These are phyloP conservation scores for Spergularia azorica DNA, from an alignment of 179 eudicot species.

Conservation along the genomic window DNA sequence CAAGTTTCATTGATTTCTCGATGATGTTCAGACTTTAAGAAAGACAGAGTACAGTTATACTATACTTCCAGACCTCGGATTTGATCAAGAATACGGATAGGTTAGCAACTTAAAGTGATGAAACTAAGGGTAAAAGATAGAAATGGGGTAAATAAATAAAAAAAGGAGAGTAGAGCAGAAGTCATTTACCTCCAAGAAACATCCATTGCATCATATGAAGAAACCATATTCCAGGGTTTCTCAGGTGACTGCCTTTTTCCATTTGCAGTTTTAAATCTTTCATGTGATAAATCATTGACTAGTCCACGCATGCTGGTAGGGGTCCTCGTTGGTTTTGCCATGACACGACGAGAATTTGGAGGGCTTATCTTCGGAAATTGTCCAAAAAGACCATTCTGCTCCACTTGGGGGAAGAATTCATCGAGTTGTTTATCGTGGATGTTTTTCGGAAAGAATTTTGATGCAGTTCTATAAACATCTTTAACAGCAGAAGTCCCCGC, in stretches of 20 bases:
- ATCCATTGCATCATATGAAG: conserved; percentile 60
- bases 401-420: conserved; percentile 36
- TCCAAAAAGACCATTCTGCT: conserved; percentile 39
- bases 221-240: conserved; percentile 27
- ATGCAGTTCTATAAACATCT: conserved; percentile 49
- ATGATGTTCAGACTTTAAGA: too few relatives aligned
- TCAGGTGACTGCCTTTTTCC: conserved; percentile 43
- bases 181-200: conserved; percentile 64
- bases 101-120: too few relatives aligned
- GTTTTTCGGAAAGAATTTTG: conserved; percentile 42
- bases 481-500: conserved; percentile 35
- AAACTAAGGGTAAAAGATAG: too few relatives aligned
- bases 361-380: conserved; percentile 39
- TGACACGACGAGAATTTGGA: conserved; percentile 45
- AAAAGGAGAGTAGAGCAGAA: too few relatives aligned
- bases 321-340: conserved; percentile 47
- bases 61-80: too few relatives aligned
- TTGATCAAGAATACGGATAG: too few relatives aligned
- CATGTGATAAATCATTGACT: conserved; percentile 42
- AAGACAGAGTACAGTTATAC: too few relatives aligned
- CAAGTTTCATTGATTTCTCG: too few relatives aligned
- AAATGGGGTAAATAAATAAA: too few relatives aligned
- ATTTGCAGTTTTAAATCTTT: conserved; percentile 29
- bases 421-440: conserved; percentile 41
- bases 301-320: conserved; percentile 36